These are phyloP conservation scores for Paecilomyces fulvus DNA, from an alignment of 2,329 filamentous ascomycete species.

Conservation along the genomic window DNA sequence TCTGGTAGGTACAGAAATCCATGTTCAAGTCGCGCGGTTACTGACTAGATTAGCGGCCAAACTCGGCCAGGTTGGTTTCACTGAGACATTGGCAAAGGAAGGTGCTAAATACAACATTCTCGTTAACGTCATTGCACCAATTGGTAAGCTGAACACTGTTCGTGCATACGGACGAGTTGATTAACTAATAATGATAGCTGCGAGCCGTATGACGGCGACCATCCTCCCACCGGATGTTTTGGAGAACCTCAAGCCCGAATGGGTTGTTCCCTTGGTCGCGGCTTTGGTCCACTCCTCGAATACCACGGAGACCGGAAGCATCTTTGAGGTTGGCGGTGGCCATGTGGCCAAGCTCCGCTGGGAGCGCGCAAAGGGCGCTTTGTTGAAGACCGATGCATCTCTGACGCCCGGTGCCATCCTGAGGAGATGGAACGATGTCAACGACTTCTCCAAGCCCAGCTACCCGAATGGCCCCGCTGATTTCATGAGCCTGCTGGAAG, in stretches of 20 bases:
- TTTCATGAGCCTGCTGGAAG: constrained; percentile 77
- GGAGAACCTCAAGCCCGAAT: constrained; percentile 78
- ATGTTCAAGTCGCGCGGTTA: background rate
- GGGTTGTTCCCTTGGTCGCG: constrained; percentile 89
- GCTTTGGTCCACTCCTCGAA: constrained; percentile 80
- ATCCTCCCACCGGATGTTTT: constrained; percentile 92
- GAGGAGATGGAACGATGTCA: constrained; percentile 80
- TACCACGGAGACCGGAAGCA: constrained; percentile 70
- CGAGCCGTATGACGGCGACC: constrained; percentile 90
- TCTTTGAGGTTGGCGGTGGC: constrained; percentile 90
- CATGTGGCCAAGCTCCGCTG: constrained; percentile 89
- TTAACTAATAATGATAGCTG: constrained; percentile 46
- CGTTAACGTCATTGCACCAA: constrained; percentile 88
- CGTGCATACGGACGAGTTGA: background rate
- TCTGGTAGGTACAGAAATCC: constrained; percentile 47
- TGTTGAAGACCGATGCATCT: constrained; percentile 79
- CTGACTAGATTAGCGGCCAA: constrained; percentile 61
- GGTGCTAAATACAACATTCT: constrained; percentile 97
- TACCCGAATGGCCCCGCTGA: constrained; percentile 80
- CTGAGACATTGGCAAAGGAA: constrained; percentile 95
- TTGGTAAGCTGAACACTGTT: constrained; percentile 36
- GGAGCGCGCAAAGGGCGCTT: constrained; percentile 82
- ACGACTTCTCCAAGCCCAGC: constrained; percentile 75
- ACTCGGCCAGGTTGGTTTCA: constrained; percentile 90
- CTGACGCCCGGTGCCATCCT: constrained; percentile 84